These are phyloP conservation scores for Cercospora sp. DNA, from an alignment of 2,329 filamentous ascomycete species.

Conservation along the genomic window DNA sequence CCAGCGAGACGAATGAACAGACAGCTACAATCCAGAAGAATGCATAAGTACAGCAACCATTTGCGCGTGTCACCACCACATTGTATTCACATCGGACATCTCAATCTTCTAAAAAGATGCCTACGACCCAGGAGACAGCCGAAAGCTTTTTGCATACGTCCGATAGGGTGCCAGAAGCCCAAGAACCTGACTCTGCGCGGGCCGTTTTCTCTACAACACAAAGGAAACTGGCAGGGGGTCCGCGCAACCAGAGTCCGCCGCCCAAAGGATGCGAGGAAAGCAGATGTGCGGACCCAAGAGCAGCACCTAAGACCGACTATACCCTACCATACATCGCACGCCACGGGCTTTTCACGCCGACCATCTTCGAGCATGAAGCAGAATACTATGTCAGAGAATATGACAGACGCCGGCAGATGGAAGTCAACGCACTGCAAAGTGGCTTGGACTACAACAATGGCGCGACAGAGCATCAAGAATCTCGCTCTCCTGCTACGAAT, in stretches of 20 bases:
- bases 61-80: neutral
- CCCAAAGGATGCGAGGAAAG: neutral
- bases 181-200: neutral
- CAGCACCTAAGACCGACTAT: neutral
- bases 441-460: neutral
- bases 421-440: neutral
- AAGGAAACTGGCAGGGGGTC: too few species aligned
- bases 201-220: too few species aligned
- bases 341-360: neutral
- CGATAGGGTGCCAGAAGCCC: neutral
- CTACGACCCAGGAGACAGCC: neutral
- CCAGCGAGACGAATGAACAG: neutral
- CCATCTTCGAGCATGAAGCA: neutral
- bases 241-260: neutral
- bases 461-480: neutral
- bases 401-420: neutral
- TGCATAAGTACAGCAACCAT: neutral
- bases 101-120: too few species aligned
- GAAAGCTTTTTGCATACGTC: neutral
- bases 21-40: neutral
- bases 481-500: neutral
- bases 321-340: neutral
- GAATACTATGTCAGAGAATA: neutral
- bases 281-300: neutral
- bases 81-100: neutral